Conservation (phyloP, 306 rosid species). For the Pyrus bretschneideri region DNA sequence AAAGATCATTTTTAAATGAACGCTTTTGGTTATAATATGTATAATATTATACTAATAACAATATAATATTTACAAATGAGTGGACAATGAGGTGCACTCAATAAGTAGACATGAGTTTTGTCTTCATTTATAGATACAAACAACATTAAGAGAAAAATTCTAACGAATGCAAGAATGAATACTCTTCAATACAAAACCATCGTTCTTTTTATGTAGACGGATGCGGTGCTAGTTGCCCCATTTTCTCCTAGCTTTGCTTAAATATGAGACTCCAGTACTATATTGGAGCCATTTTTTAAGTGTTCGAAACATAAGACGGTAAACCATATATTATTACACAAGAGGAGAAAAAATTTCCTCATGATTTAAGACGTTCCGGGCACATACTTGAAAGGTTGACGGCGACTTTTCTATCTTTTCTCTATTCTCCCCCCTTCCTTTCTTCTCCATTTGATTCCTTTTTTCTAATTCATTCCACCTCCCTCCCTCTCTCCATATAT, state of each 20-base stretch:
- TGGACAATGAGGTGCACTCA: background rate
- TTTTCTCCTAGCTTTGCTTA: slow-evolving; percentile 1
- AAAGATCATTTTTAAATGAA: too few species aligned
- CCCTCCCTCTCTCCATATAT: slow-evolving; percentile 13
- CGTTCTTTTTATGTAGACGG: background rate
- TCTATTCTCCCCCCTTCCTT: slow-evolving; percentile 4
- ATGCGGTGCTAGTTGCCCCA: background rate
- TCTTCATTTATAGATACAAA: background rate
- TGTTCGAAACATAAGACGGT: too few species aligned
- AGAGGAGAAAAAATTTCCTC: too few species aligned
- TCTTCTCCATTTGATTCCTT: background rate
- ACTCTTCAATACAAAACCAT: too few species aligned
- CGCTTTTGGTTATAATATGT: too few species aligned
- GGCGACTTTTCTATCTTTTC: slow-evolving; percentile 52
- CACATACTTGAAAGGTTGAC: slow-evolving; percentile 28
- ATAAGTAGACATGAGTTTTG: background rate
- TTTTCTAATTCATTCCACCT: background rate
- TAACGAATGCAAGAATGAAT: background rate
- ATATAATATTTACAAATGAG: background rate
- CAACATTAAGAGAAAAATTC: background rate
- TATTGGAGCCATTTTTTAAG: background rate
- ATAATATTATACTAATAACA: too few species aligned
- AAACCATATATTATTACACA: too few species aligned
- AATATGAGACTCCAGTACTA: slow-evolving; percentile 45
- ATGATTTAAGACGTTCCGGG: too few species aligned